Conservation (phyloP, 1,139 yeast species). For the Blastobotrys malaysiensis region DNA sequence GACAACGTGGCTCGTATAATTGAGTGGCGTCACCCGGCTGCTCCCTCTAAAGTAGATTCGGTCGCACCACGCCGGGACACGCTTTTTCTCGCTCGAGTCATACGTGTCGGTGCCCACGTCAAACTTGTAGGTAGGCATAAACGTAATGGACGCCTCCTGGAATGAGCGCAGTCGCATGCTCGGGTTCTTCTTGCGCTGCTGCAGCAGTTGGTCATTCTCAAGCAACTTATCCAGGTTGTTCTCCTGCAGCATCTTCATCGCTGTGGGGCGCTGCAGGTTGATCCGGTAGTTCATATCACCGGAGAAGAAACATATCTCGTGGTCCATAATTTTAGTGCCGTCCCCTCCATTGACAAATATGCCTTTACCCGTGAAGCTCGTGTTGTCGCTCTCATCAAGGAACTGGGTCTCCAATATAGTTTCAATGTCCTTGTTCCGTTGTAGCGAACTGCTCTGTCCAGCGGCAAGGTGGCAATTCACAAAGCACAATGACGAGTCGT, state of each 20-base stretch:
- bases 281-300: constrained; percentile 93
- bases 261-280: constrained; percentile 60
- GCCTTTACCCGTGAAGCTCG: constrained; percentile 33
- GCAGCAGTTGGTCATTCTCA: constrained; percentile 68
- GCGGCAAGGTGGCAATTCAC: constrained; percentile 91
- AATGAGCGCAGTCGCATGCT: constrained; percentile 59
- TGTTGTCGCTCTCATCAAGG: constrained; percentile 45
- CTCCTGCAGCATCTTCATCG: constrained; percentile 49
- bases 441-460: constrained; percentile 70
- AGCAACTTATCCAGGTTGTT: constrained; percentile 52
- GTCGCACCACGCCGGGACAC: constrained; percentile 98
- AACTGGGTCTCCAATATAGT: constrained; percentile 57
- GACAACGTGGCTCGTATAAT: constrained; percentile 24
- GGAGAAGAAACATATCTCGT: constrained; percentile 82
- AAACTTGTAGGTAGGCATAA: constrained; percentile 88
- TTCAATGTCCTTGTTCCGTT: constrained; percentile 76
- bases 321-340: constrained; percentile 51
- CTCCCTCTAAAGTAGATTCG: constrained; percentile 63
- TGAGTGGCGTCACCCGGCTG: constrained; percentile 23
- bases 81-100: constrained; percentile 84
- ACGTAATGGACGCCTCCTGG: constrained; percentile 68
- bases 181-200: constrained; percentile 66
- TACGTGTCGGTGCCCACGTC: constrained; percentile 75
- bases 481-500: constrained; percentile 69
- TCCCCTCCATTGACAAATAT: constrained; percentile 46